These are phyloP conservation scores for Wickerhamiella galacta DNA, from an alignment of 805 yeast genomes.

Conservation along the genomic window DNA sequence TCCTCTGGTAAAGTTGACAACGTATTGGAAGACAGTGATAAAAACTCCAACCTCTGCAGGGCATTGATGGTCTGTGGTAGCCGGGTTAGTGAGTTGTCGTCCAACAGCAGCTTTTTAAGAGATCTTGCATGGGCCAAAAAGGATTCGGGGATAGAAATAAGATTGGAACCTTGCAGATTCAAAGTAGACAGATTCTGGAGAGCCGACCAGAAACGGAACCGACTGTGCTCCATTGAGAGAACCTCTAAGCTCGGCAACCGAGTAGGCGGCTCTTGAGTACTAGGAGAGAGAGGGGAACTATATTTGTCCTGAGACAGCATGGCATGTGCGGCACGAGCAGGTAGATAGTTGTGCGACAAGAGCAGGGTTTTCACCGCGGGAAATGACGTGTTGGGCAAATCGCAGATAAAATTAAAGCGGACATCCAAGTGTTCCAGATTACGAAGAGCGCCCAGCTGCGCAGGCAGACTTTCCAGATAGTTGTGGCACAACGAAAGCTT, in stretches of 20 bases:
- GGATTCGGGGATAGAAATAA: constrained; percentile 52
- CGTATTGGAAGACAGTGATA: constrained; percentile 62
- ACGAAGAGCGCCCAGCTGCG: constrained; percentile 37
- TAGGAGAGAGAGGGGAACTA: too few relatives aligned
- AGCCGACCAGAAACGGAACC: constrained; percentile 27
- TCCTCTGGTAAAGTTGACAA: constrained; percentile 52
- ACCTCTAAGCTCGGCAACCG: background rate
- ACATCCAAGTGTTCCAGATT: constrained; percentile 60
- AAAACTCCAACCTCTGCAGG: constrained; percentile 40
- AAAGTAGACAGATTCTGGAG: constrained; percentile 50
- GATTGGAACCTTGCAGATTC: constrained; percentile 66
- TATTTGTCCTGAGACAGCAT: too few relatives aligned
- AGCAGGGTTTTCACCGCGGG: constrained; percentile 14
- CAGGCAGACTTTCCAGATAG: constrained; percentile 44
- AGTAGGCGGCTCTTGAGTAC: too few relatives aligned
- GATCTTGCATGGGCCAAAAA: constrained; percentile 45
- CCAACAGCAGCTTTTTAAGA: constrained; percentile 57
- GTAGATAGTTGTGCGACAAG: constrained; percentile 15
- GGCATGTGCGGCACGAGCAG: background rate
- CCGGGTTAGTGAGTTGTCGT: constrained; percentile 64
- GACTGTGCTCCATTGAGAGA: background rate
- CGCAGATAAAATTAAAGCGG: constrained; percentile 34
- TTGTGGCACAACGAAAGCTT: constrained; percentile 76
- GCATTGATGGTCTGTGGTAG: constrained; percentile 53
- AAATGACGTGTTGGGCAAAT: constrained; percentile 23